A percentile compares a stretch with the other conserved stretches of the same genome.
Conservation (phyloP, 257 asterid species). For the Striga asiatica region DNA sequence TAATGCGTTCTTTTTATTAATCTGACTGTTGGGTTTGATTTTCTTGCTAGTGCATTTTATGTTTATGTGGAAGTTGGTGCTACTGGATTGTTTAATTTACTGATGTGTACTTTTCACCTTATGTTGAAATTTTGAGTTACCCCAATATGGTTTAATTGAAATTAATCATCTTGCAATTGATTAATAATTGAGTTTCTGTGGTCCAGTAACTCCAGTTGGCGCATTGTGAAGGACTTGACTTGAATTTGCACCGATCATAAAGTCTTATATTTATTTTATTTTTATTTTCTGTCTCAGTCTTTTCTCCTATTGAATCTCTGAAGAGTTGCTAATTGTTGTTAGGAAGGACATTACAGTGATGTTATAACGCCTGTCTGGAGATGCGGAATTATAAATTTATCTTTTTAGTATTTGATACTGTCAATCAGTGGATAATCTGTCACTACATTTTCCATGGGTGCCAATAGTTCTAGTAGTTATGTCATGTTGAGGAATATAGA, state of each 20-base stretch:
- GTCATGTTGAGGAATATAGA: not conserved
- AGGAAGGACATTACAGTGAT: not conserved
- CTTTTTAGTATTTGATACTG: not conserved
- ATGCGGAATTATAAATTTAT: not conserved
- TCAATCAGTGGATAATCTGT: not conserved
- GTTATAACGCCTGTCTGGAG: not conserved
- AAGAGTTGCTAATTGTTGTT: too few species aligned
- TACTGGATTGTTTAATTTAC: not conserved
- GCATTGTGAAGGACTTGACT: too few species aligned
- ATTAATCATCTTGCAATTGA: not conserved
- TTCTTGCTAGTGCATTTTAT: not conserved
- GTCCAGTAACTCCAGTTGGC: too few species aligned
- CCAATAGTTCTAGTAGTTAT: not conserved
- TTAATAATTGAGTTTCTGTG: too few species aligned
- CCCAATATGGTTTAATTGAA: not conserved
- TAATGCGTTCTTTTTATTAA: not conserved
- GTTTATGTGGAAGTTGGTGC: not conserved
- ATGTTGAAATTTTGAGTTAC: conserved; percentile 4
- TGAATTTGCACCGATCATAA: too few species aligned
- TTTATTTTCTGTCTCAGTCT: not conserved
- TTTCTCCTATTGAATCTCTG: not conserved
- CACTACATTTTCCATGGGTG: not conserved
- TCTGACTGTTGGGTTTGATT: not conserved
- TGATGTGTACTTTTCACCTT: not conserved
- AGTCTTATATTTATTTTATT: not conserved